These are phyloP conservation scores for Aspergillus campestris DNA, from an alignment of 495 filamentous ascomycete species.

Conservation along the genomic window DNA sequence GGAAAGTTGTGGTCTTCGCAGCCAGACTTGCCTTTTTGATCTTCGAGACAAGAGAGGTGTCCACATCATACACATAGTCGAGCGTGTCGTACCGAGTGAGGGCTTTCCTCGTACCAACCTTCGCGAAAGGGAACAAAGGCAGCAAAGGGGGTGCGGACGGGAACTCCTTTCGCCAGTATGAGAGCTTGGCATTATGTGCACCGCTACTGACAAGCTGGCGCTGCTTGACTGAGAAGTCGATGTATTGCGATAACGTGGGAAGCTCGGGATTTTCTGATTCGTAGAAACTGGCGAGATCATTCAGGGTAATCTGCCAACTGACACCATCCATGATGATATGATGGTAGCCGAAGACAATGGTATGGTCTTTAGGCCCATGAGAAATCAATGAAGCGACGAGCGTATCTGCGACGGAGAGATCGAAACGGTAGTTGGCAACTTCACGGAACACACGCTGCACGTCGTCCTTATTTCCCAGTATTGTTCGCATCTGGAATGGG, in stretches of 20 bases:
- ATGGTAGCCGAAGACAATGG: conserved; percentile 12
- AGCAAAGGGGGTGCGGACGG: no score
- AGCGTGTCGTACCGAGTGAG: not conserved
- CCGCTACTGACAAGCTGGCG: not conserved
- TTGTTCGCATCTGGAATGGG: not conserved
- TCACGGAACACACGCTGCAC: not conserved
- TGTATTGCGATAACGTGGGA: not conserved
- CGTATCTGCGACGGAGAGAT: conserved; percentile 8
- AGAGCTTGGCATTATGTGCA: no score
- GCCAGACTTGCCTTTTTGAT: not conserved
- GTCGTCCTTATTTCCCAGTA: not conserved
- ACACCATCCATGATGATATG: conserved; percentile 32
- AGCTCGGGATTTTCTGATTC: not conserved
- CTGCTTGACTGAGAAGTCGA: not conserved
- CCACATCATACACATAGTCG: not conserved
- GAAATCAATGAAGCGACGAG: conserved; percentile 6
- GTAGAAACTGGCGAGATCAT: conserved; percentile 23
- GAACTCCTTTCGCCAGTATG: no score
- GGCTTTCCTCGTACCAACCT: no score
- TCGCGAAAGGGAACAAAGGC: no score
- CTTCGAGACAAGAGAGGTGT: not conserved
- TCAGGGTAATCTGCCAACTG: conserved; percentile 16
- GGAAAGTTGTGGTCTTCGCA: conserved; percentile 1
- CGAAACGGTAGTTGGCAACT: conserved; percentile 3
- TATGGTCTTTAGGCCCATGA: conserved; percentile 1